phyloP scores from a whole-genome alignment of 192 early-diverging fungal species.

The Neocallimastix lanati region DNA sequence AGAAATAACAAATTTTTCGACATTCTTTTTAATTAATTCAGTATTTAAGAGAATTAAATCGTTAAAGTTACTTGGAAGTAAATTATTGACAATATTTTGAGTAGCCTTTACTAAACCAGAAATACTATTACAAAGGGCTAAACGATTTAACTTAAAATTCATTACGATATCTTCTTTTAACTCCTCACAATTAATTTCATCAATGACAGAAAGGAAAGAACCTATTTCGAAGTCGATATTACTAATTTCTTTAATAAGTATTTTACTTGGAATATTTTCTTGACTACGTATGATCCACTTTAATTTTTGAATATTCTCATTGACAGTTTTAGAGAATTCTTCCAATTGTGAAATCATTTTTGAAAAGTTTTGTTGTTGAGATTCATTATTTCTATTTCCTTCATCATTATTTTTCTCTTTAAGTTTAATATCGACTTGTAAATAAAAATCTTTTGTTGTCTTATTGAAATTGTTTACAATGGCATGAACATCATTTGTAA shows the following conservation, averaged over 20 bases:
- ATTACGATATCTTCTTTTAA: conserved; percentile 6
- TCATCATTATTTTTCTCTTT: neutral
- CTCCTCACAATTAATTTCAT: conserved; percentile 22
- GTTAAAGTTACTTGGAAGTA: neutral
- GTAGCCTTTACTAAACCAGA: conserved; percentile 10
- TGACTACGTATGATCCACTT: neutral
- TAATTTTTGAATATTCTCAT: neutral
- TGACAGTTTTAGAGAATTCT: neutral
- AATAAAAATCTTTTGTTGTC: conserved; percentile 29
- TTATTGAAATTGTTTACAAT: conserved; percentile 55
- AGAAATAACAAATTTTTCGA: neutral
- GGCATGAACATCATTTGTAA: conserved; percentile 53
- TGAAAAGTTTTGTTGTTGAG: conserved; percentile 6
- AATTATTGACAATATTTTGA: neutral
- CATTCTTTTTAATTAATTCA: neutral
- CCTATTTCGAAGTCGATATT: conserved; percentile 26
- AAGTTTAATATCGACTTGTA: neutral
- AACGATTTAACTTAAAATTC: conserved; percentile 41
- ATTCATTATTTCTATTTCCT: neutral
- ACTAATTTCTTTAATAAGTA: conserved; percentile 15
- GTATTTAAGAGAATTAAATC: neutral
- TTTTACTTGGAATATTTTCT: neutral
- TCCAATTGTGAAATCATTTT: conserved; percentile 21
- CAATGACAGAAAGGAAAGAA: conserved; percentile 25
- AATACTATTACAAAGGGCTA: conserved; percentile 41